Evolutionary conservation across 2,329 filamentous ascomycete genomes (phyloP).

Genomic region (Fusarium sp.): DNA sequence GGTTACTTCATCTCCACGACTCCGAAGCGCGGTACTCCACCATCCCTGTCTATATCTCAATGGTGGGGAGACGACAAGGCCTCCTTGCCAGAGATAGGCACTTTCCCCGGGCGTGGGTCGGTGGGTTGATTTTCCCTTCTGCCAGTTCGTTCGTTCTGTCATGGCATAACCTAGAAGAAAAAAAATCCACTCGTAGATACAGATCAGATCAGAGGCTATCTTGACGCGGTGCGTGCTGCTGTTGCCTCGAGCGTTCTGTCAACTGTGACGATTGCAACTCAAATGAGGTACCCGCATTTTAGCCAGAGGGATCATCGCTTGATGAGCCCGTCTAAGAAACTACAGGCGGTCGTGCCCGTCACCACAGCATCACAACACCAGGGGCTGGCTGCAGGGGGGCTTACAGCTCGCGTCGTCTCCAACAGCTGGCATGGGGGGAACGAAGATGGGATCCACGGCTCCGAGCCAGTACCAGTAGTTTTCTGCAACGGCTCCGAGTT

Average conservation of each 20-base stretch:
- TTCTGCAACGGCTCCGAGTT: conserved; percentile 21
- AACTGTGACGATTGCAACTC: neutral
- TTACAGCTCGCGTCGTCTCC: conserved; percentile 2
- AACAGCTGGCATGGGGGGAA: neutral
- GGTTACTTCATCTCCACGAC: neutral
- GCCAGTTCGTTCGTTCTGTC: neutral
- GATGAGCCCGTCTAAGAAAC: neutral
- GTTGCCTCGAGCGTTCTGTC: neutral
- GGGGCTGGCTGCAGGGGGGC: neutral
- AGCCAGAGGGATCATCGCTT: conserved; percentile 17
- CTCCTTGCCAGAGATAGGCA: conserved; percentile 31
- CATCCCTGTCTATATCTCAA: conserved; percentile 4
- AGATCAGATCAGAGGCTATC: conserved; percentile 20
- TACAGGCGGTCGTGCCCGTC: neutral
- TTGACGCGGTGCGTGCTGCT: neutral
- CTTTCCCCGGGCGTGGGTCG: conserved; percentile 27
- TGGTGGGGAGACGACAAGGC: neutral
- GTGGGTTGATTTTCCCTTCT: neutral
- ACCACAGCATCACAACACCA: conserved; percentile 14
- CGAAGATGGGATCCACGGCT: conserved; percentile 3
- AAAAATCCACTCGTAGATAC: conserved; percentile 14
- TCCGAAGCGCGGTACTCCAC: conserved; percentile 4
- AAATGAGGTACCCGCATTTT: neutral
- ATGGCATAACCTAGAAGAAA: no score
- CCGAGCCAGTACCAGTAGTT: neutral